Percentiles rank a stretch among this genome's conserved stretches.
phyloP scores from a whole-genome alignment of 2,329 filamentous ascomycete species.

The Sphaerulina musiva region DNA sequence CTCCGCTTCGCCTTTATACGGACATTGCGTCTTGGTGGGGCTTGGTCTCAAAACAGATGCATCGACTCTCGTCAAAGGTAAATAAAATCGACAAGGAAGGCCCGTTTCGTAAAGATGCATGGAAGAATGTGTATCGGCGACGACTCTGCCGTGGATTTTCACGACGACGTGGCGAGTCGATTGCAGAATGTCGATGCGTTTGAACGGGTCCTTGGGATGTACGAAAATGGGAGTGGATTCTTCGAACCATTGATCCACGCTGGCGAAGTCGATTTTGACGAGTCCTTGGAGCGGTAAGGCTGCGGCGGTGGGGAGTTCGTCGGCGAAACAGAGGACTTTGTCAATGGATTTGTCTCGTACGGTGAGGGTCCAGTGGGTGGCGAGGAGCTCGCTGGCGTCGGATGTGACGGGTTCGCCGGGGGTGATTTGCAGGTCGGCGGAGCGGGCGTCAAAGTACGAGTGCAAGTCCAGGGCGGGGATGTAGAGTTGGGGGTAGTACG shows the following conservation, averaged over 20 bases:
- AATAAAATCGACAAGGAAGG: slow-evolving; percentile 54
- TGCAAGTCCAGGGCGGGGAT: slow-evolving; percentile 22
- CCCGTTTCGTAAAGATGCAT: slow-evolving; percentile 57
- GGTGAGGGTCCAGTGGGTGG: slow-evolving; percentile 22
- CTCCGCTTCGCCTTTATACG: slow-evolving; percentile 60
- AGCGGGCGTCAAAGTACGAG: slow-evolving; percentile 6
- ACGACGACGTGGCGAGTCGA: slow-evolving; percentile 51
- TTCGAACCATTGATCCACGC: slow-evolving; percentile 47
- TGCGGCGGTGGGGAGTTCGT: slow-evolving; percentile 14
- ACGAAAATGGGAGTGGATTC: slow-evolving; percentile 55
- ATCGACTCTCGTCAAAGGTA: slow-evolving; percentile 49
- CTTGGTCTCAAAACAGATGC: slow-evolving; percentile 45
- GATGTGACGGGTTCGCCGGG: slow-evolving; percentile 21
- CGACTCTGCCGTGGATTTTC: slow-evolving; percentile 40
- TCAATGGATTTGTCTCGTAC: slow-evolving; percentile 18
- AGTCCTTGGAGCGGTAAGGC: slow-evolving; percentile 14
- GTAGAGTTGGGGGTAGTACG: slow-evolving; percentile 40
- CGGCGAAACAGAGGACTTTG: slow-evolving; percentile 21
- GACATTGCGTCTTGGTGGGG: slow-evolving; percentile 51
- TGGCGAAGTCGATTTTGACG: slow-evolving; percentile 27
- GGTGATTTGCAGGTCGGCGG: slow-evolving; percentile 14
- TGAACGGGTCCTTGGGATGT: slow-evolving; percentile 63
- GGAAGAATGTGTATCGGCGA: slow-evolving; percentile 43
- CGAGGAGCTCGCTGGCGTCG: slow-evolving; percentile 19
- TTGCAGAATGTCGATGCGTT: slow-evolving; percentile 55